phyloP scores from a whole-genome alignment of 1,284 basidiomycete species.

The Ustilago bromivora region DNA sequence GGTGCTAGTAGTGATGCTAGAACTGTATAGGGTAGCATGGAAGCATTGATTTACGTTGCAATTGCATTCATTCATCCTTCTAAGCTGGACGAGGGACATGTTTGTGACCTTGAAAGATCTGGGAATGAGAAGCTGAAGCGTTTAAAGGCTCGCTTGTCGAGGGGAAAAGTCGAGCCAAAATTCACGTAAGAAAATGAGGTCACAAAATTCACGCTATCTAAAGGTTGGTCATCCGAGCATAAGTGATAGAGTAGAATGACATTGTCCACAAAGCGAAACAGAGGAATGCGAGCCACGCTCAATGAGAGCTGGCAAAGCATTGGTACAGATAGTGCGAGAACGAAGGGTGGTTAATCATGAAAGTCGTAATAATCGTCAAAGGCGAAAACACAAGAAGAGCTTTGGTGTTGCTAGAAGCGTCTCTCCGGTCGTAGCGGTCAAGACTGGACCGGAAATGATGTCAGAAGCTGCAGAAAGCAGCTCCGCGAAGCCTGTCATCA shows the following conservation, averaged over 20 bases:
- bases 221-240: no score
- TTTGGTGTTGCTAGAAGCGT: not conserved
- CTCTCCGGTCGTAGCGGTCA: no score
- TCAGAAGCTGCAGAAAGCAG: no score
- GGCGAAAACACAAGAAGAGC: not conserved
- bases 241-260: slow-evolving; percentile 4
- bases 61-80: not conserved
- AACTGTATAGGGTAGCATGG: not conserved
- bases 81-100: not conserved
- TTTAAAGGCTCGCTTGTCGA: no score
- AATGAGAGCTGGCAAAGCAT: not conserved
- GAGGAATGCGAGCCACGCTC: not conserved
- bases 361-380: not conserved
- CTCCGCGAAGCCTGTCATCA: no score
- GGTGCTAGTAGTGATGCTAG: slow-evolving; percentile 36
- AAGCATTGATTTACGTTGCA: not conserved
- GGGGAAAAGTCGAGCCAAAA: not conserved
- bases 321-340: not conserved
- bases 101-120: not conserved
- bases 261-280: slow-evolving; percentile 24
- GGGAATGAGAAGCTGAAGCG: not conserved
- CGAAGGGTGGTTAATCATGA: slow-evolving; percentile 1
- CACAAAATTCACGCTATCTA: not conserved
- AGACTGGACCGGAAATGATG: no score
- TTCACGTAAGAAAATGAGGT: not conserved